Conservation (phyloP, 1,284 basidiomycete species). For the Microbotryum intermedium region DNA sequence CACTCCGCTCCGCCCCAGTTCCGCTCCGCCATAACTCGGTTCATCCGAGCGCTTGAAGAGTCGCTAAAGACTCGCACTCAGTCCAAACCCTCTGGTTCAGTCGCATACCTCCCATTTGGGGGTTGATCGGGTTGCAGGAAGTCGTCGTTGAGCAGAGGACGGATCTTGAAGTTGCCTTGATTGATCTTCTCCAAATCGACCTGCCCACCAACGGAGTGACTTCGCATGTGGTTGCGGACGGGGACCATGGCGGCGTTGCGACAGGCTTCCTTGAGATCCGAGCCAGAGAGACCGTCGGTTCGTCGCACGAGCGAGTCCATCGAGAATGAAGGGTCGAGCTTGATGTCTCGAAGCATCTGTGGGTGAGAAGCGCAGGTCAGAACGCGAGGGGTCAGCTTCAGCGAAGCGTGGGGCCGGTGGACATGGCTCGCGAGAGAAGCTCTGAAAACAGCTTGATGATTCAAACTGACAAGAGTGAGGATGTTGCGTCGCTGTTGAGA, state of each 20-base stretch:
- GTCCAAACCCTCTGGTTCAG: constrained; percentile 12
- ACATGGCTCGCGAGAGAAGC: background rate
- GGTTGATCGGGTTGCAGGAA: constrained; percentile 19
- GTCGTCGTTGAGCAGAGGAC: constrained; percentile 17
- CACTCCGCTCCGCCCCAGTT: background rate
- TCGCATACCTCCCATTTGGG: background rate
- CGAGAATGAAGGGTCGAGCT: constrained; percentile 57
- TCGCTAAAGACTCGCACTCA: background rate
- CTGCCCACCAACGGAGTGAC: constrained; percentile 16
- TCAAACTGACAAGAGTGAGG: constrained; percentile 52
- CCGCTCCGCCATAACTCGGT: background rate
- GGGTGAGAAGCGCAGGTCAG: background rate
- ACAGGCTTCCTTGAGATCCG: constrained; percentile 90
- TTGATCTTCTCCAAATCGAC: constrained; percentile 26
- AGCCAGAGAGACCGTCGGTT: constrained; percentile 76
- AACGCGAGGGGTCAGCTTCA: background rate
- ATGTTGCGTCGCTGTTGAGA: constrained; percentile 77
- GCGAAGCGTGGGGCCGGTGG: background rate
- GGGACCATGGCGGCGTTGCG: constrained; percentile 58
- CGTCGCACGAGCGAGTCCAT: constrained; percentile 59
- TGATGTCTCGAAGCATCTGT: constrained; percentile 75
- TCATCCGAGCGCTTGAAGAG: background rate
- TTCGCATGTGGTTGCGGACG: constrained; percentile 68
- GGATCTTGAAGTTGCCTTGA: constrained; percentile 22
- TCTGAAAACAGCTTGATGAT: background rate